Percentiles rank a stretch among this genome's conserved stretches.
Evolutionary conservation across 352 stramenopile genomes (phyloP).

Genomic region (Detonula confervacea): DNA sequence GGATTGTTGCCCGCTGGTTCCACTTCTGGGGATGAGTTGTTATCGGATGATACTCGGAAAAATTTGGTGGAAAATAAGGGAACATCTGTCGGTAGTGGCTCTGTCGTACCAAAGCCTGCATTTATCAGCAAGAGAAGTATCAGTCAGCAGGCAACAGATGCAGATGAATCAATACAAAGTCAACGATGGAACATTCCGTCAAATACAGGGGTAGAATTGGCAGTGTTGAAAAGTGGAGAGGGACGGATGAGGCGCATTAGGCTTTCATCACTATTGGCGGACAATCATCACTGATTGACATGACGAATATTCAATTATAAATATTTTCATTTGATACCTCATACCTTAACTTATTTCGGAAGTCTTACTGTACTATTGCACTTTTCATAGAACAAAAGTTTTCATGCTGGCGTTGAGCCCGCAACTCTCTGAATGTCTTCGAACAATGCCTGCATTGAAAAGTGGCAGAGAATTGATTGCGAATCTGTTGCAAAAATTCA

Average conservation of each 20-base stretch:
- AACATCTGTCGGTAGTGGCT: background rate
- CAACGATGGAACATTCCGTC: constrained; percentile 23
- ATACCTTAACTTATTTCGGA: too few species aligned
- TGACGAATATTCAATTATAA: too few species aligned
- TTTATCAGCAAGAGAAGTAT: background rate
- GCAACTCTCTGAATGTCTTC: constrained; percentile 62
- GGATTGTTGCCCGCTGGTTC: background rate
- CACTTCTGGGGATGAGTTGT: background rate
- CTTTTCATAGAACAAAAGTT: constrained; percentile 73
- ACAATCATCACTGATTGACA: too few species aligned
- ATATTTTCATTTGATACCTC: too few species aligned
- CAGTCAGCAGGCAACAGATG: background rate
- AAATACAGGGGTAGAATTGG: constrained; percentile 49
- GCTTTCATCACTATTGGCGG: constrained; percentile 34
- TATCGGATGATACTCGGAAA: background rate
- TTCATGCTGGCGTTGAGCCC: constrained; percentile 71
- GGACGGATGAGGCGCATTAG: constrained; percentile 47
- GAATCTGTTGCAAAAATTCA: constrained; percentile 1
- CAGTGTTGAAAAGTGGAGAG: constrained; percentile 34
- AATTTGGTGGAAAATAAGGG: background rate
- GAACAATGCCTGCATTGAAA: constrained; percentile 57
- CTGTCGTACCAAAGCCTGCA: background rate
- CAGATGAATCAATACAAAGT: background rate
- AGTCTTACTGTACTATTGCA: too few species aligned
- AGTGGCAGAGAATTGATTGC: background rate